Evolutionary conservation across 768 basidiomycete genomes (phyloP), one percentile per base, ranked within the genome.

Genomic region (Boletus barrowsii): DNA sequence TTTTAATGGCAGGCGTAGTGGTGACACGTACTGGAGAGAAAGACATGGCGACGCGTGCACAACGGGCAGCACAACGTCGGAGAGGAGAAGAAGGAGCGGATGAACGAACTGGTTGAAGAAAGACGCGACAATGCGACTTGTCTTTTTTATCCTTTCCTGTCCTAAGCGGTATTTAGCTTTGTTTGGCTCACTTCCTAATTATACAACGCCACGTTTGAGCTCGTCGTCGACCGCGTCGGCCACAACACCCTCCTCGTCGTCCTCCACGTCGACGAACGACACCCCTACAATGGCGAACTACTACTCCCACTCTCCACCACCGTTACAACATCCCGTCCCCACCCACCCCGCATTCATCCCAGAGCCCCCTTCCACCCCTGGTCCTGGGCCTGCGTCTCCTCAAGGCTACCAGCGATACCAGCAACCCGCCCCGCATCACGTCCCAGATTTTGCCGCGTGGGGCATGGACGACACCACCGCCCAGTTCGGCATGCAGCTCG

Each of bases 401-500:
- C 82, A 80, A 53, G 72, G 74, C 33, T 75, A 75, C 49, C 74
- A 69, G 32, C 67, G 63, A 40, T 72, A 69, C 51, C 68, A 64
- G 29, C 72, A 64, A 67, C 75, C 53, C 71, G 72, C 36, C 67
- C 71, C 53, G 64, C 72, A 32, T 74, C 70, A 32, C 68, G 60
- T 68, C 14, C 69, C 76, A 10, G 75, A 71, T 33, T 88, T 87
- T 60, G 78, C 78, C 10, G 84, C 86, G 14, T 91, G 88, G 88
- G 89, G 90, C 0, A 79, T 98, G 72, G 88, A 97, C 70, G 91
- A 91, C 64, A 85, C 93, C 10, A 98, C 97, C 3, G 91, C 97
- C 1, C 89, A 95, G 69, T 87, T 99, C 67, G 93, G 96, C 20
- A 91, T 98, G 83, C 96, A 98, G 69, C 83, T 98, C 30, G 95